A percentile compares a stretch with the other conserved stretches of the same genome.
Conservation (phyloP, 805 yeast genomes). For the Saturnispora sanitii region DNA sequence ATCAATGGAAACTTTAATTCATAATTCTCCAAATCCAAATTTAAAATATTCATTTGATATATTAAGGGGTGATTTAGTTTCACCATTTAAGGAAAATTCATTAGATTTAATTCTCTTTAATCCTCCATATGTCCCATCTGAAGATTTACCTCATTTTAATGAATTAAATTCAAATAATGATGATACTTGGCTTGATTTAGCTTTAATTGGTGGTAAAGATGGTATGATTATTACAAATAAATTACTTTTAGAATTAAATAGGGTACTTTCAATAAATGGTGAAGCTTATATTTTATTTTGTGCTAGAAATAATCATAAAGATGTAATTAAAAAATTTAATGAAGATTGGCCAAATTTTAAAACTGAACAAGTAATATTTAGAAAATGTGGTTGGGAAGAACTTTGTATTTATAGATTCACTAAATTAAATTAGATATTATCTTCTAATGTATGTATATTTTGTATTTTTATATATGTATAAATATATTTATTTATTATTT, state of each 20-base stretch:
- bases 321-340: slow-evolving; percentile 41
- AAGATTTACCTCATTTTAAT: slow-evolving; percentile 56
- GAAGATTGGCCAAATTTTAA: slow-evolving; percentile 34
- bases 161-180: slow-evolving; percentile 25
- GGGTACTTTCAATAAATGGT: slow-evolving; percentile 48
- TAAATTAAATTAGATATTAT: slow-evolving; percentile 14
- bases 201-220: slow-evolving; percentile 78
- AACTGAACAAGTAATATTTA: slow-evolving; percentile 40
- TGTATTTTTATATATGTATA: background rate
- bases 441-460: background rate
- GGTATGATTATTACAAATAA: slow-evolving; percentile 82
- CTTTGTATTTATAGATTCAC: slow-evolving; percentile 61
- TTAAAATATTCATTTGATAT: slow-evolving; percentile 35
- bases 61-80: slow-evolving; percentile 49
- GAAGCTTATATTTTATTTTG: slow-evolving; percentile 85
- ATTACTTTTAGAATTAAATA: slow-evolving; percentile 46
- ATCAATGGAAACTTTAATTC: slow-evolving; percentile 32
- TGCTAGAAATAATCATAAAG: slow-evolving; percentile 75
- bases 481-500: background rate
- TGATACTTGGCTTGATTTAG: slow-evolving; percentile 77
- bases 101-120: slow-evolving; percentile 79
- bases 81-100: slow-evolving; percentile 33
- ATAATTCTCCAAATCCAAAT: slow-evolving; percentile 14
- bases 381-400: slow-evolving; percentile 96
- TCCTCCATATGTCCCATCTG: slow-evolving; percentile 96